Conservation (phyloP, 805 yeast genomes). For the Vanderwaltozyma tropicalis region DNA sequence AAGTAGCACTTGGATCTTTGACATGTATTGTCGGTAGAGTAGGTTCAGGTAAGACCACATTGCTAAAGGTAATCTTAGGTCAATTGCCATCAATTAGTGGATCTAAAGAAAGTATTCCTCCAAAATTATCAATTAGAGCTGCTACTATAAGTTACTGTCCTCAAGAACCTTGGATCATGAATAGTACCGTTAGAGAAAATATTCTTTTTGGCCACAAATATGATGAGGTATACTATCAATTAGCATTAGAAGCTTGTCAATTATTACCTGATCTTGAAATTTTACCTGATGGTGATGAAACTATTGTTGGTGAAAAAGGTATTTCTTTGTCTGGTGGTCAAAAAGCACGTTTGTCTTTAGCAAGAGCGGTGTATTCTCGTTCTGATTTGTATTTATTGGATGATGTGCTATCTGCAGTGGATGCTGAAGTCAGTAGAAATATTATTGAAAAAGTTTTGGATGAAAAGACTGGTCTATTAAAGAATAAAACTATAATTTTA, state of each 20-base stretch:
- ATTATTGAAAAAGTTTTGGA: conserved; percentile 42
- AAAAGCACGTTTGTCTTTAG: conserved; percentile 52
- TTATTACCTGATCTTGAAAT: conserved; percentile 37
- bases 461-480: conserved; percentile 35
- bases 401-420: conserved; percentile 63
- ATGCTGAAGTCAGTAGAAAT: conserved; percentile 54
- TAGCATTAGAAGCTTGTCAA: conserved; percentile 41
- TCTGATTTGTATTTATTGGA: conserved; percentile 51
- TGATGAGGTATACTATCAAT: conserved; percentile 33
- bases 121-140: conserved; percentile 22
- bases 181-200: conserved; percentile 40
- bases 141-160: conserved; percentile 46
- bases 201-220: conserved; percentile 40
- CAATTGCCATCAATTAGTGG: conserved; percentile 34
- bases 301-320: conserved; percentile 52
- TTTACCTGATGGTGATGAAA: conserved; percentile 43
- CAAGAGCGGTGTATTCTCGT: conserved; percentile 58
- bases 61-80: conserved; percentile 45
- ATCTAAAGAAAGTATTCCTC: conserved; percentile 14
- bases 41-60: conserved; percentile 58
- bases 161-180: conserved; percentile 47
- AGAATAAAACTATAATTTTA: conserved; percentile 42
- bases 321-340: conserved; percentile 54
- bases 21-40: conserved; percentile 58
- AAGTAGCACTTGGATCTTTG: conserved; percentile 43